Conservation (phyloP, 441 rosid genomes). For the Pelargonium exstipulatum region DNA sequence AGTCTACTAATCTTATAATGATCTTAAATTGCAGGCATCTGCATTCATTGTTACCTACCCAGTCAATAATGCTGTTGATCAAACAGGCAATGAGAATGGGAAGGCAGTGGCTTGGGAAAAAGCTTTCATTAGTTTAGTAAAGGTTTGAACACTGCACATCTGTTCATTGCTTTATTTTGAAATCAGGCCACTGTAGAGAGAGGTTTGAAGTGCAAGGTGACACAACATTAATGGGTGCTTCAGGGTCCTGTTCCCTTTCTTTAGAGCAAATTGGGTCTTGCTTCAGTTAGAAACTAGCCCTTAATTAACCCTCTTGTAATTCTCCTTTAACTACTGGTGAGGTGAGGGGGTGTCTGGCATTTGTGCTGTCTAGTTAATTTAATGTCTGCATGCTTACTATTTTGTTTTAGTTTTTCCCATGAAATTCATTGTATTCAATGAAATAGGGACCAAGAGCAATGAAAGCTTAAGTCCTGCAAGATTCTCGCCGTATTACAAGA, state of each 20-base stretch:
- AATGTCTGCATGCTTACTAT: neutral
- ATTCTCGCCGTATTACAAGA: too few relatives aligned
- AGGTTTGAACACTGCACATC: constrained; percentile 37
- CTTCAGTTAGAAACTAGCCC: neutral
- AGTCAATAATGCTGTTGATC: constrained; percentile 58
- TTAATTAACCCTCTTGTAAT: neutral
- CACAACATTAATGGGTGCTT: neutral
- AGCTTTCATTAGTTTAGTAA: constrained; percentile 54
- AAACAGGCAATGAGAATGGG: constrained; percentile 43
- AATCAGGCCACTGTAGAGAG: neutral
- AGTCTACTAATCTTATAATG: constrained; percentile 19
- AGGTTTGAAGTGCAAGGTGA: constrained; percentile 5
- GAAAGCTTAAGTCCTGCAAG: too few relatives aligned
- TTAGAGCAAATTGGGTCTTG: too few relatives aligned
- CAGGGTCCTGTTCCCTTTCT: too few relatives aligned
- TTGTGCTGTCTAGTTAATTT: neutral
- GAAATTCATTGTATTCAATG: too few relatives aligned
- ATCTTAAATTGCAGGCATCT: constrained; percentile 55
- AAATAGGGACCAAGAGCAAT: too few relatives aligned
- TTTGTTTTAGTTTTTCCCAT: neutral
- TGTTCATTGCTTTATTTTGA: constrained; percentile 12
- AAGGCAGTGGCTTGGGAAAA: constrained; percentile 76
- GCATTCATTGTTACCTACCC: constrained; percentile 68
- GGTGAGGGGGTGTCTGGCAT: constrained; percentile 7
- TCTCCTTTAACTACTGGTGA: neutral